Evolutionary conservation across 176 grass and related monocot genomes (phyloP).

Genomic region (Themeda triandra): DNA sequence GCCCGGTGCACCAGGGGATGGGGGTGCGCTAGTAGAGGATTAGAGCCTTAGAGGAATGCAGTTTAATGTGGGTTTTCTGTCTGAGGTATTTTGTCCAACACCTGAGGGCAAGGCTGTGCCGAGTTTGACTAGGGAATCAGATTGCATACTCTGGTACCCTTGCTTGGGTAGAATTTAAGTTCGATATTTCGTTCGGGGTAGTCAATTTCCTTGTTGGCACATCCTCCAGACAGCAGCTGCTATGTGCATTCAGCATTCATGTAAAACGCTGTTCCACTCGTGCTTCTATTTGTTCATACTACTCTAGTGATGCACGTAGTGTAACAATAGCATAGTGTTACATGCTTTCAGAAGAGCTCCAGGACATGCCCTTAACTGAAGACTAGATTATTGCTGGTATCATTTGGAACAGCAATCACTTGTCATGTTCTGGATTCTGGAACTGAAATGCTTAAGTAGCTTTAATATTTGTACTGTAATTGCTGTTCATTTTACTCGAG

Average conservation of each 20-base stretch:
- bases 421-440: neutral
- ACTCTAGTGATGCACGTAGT: neutral
- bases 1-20: neutral
- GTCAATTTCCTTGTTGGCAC: too few species aligned
- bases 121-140: too few species aligned
- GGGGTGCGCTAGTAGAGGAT: neutral
- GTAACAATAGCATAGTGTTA: neutral
- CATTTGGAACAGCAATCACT: neutral
- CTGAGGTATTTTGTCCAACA: constrained; percentile 20
- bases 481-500: neutral
- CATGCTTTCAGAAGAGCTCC: neutral
- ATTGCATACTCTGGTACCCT: too few species aligned
- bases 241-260: neutral
- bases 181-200: too few species aligned
- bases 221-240: neutral
- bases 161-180: too few species aligned
- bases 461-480: constrained; percentile 1
- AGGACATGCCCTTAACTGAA: neutral
- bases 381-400: neutral
- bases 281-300: constrained; percentile 15
- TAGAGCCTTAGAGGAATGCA: neutral
- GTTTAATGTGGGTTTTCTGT: neutral
- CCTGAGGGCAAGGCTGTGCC: neutral
- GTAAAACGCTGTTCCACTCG: neutral
- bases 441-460: neutral